Base-by-base conservation (phyloP, 345 rosid genomes). In the Ailanthus altissimus region DNA sequence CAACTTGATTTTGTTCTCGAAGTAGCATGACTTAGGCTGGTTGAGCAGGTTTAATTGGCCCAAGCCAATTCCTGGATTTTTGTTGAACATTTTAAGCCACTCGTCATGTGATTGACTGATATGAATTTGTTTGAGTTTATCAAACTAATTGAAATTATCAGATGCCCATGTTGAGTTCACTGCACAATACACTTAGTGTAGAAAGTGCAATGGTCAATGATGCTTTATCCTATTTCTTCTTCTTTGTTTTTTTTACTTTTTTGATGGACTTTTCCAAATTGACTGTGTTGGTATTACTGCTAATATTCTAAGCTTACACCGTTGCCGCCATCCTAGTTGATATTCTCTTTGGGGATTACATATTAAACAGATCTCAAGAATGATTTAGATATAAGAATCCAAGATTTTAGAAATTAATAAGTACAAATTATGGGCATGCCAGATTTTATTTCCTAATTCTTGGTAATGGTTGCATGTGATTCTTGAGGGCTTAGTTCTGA, bases 381-480 rank as follows among this genome's bases (percentile, higher is more conserved):
- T 56, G n/a, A n/a, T 56, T 56, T 56, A 8, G 8, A 2, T 18
- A 8, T 15, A 36, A 6, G 6, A 12, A 60, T 23, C 36, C 25
- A 25, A 23, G 38, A 59, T 59, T 28, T 60, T 18, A 38, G 26
- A 38, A 59, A 36, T 26, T 9, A 9, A 9, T 36, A 8, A 40
- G 46, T 60, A 60, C 65, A 28, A 32, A 59, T 14, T 28, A 40
- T 60, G 65, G 38, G 38, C 8, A 65, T 10, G 18, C 18, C 12
- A 65, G 51, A 42, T 51, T 49, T 49, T 14, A 28, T 26, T 50
- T 51, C 11, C 21, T 15, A 16, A 72, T 32, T 72, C 50, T 61
- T 26, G 49, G 16, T 36, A 63, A 51, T 51, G 53, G 62, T 63
- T 25, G 43, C 62, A 64, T 75, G 77, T 7, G 60, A 49, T 51